phyloP scores from a whole-genome alignment of 2,329 filamentous ascomycete genomes.

The Talaromyces albobiverticillius region DNA sequence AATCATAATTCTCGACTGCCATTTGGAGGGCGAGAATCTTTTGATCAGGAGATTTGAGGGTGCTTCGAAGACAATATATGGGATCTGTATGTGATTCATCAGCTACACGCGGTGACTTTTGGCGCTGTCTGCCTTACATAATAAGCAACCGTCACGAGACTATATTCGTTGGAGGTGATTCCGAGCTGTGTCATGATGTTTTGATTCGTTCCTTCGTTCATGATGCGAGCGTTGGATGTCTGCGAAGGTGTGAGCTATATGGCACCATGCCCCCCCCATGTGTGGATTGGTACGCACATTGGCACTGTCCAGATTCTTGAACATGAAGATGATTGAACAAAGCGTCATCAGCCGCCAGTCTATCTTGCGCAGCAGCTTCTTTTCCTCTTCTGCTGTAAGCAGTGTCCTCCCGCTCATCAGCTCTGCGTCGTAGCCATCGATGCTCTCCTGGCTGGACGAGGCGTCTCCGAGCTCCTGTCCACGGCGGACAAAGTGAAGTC shows the following conservation, averaged over 20 bases:
- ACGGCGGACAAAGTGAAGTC: constrained; percentile 21
- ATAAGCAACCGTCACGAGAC: constrained; percentile 33
- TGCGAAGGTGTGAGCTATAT: constrained; percentile 15
- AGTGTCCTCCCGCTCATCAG: constrained; percentile 30
- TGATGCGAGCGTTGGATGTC: constrained; percentile 34
- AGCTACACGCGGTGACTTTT: background rate
- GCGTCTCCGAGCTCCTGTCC: constrained; percentile 18
- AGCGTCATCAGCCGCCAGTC: constrained; percentile 45
- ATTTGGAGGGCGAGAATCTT: constrained; percentile 10
- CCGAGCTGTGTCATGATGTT: constrained; percentile 27
- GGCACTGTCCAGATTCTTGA: constrained; percentile 30
- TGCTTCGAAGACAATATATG: constrained; percentile 25
- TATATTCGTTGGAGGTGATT: constrained; percentile 31
- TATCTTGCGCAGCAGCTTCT: constrained; percentile 42
- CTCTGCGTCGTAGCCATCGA: constrained; percentile 28
- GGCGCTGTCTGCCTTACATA: constrained; percentile 25
- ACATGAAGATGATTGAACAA: constrained; percentile 31
- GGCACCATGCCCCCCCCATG: background rate
- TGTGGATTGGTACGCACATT: constrained; percentile 22
- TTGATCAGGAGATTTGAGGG: constrained; percentile 19
- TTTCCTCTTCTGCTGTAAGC: constrained; percentile 44
- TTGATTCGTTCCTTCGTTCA: constrained; percentile 31
- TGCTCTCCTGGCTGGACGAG: constrained; percentile 17
- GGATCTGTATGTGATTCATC: constrained; percentile 16
- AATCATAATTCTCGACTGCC: constrained; percentile 20